Evolutionary conservation across 2,329 filamentous ascomycete genomes (phyloP).

Genomic region (Exophiala dermatitidis): DNA sequence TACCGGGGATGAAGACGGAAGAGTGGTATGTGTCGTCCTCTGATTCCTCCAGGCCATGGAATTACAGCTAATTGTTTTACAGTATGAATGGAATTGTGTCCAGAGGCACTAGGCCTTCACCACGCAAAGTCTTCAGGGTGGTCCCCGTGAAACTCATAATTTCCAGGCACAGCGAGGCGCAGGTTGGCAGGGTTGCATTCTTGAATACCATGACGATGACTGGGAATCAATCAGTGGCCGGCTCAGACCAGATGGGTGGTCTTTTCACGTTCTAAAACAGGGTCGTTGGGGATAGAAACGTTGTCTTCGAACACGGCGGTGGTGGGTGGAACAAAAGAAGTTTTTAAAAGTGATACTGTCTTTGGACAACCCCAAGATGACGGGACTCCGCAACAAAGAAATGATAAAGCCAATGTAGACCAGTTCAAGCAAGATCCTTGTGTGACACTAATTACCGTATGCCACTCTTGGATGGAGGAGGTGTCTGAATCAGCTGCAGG

Average conservation of each 20-base stretch:
- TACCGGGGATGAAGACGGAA: slow-evolving; percentile 86
- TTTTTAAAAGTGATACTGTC: too few species aligned
- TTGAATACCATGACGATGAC: slow-evolving; percentile 4
- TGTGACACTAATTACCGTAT: too few species aligned
- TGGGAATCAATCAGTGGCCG: not conserved
- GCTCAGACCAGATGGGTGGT: too few species aligned
- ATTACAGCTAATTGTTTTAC: slow-evolving; percentile 13
- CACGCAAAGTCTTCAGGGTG: not conserved
- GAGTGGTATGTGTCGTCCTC: slow-evolving; percentile 61
- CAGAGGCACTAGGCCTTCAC: slow-evolving; percentile 37
- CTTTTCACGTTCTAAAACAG: too few species aligned
- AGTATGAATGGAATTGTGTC: slow-evolving; percentile 55
- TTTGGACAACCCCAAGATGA: too few species aligned
- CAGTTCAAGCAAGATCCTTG: too few species aligned
- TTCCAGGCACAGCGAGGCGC: slow-evolving; percentile 16
- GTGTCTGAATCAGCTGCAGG: too few species aligned
- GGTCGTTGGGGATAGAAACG: not conserved
- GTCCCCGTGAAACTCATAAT: not conserved
- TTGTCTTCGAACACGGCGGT: too few species aligned
- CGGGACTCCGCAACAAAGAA: too few species aligned
- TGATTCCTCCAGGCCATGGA: not conserved
- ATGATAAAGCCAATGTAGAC: too few species aligned
- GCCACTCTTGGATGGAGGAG: too few species aligned
- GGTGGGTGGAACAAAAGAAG: too few species aligned
- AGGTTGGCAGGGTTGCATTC: not conserved